These are phyloP conservation scores for Cardiospermum halicacabum DNA, from an alignment of 345 rosid species.

Conservation along the genomic window DNA sequence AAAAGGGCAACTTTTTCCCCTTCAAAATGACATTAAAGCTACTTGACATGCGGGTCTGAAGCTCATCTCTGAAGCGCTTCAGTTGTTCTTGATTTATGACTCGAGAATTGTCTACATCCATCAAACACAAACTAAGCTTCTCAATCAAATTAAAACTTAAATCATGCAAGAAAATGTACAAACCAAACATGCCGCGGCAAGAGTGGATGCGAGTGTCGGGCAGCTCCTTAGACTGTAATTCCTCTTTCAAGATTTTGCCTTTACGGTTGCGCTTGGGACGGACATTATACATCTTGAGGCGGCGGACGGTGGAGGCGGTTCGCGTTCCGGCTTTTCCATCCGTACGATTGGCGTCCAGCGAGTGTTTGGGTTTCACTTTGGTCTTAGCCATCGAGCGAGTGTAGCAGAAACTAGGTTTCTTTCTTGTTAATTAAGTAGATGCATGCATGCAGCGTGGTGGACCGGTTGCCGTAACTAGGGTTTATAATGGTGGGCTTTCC, in stretches of 20 bases:
- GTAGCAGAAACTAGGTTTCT: too few species aligned
- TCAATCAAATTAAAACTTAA: too few species aligned
- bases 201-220: constrained; percentile 80
- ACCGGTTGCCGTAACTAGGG: too few species aligned
- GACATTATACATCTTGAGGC: constrained; percentile 79
- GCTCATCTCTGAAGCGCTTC: constrained; percentile 68
- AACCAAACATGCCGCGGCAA: constrained; percentile 89
- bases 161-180: background rate
- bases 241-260: constrained; percentile 63
- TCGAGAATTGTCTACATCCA: constrained; percentile 56
- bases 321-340: constrained; percentile 48
- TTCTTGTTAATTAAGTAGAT: too few species aligned
- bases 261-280: constrained; percentile 50
- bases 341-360: too few species aligned
- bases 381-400: too few species aligned
- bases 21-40: constrained; percentile 71
- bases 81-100: constrained; percentile 77
- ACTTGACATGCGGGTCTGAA: constrained; percentile 61
- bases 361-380: too few species aligned
- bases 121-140: background rate
- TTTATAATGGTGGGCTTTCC: too few species aligned
- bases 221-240: constrained; percentile 67
- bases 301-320: constrained; percentile 71
- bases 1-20: constrained; percentile 71
- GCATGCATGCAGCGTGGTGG: too few species aligned